A percentile compares a stretch with the other conserved stretches of the same genome.
phyloP scores from a whole-genome alignment of 345 rosid genomes.

The Salix purpurea region DNA sequence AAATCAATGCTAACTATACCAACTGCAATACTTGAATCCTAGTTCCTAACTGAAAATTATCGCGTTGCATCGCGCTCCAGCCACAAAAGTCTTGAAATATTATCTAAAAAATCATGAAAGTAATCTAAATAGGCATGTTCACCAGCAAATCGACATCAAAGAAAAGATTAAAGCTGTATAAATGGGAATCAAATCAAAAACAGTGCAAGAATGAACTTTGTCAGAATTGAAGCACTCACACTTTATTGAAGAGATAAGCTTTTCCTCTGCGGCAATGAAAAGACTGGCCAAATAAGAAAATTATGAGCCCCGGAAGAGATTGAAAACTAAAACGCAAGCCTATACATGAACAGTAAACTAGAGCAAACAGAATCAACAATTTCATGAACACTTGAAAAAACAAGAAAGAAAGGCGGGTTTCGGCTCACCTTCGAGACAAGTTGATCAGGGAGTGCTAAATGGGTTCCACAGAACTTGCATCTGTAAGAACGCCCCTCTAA shows the following conservation, averaged over 20 bases:
- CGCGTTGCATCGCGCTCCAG: background rate
- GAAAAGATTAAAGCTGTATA: background rate
- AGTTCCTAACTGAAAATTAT: background rate
- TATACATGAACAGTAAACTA: background rate
- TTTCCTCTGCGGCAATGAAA: constrained; percentile 73
- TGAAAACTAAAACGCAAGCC: background rate
- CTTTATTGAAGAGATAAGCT: constrained; percentile 77
- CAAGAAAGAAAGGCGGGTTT: background rate
- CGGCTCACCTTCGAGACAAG: constrained; percentile 56
- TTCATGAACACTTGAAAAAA: background rate
- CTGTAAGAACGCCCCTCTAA: constrained; percentile 86
- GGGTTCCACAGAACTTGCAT: constrained; percentile 85
- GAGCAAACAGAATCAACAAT: background rate
- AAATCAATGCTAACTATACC: background rate
- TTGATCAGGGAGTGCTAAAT: constrained; percentile 69
- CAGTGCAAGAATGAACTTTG: background rate
- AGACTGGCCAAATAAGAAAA: constrained; percentile 35
- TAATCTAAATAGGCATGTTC: background rate
- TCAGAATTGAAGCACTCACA: constrained; percentile 38
- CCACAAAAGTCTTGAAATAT: background rate
- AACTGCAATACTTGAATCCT: background rate
- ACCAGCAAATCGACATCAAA: background rate
- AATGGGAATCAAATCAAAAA: constrained; percentile 2
- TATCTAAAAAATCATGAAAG: background rate
- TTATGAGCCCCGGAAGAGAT: too few species aligned